These are phyloP conservation scores for Vaccinium vitisidaea DNA, from an alignment of 148 eudicot species.

Conservation along the genomic window DNA sequence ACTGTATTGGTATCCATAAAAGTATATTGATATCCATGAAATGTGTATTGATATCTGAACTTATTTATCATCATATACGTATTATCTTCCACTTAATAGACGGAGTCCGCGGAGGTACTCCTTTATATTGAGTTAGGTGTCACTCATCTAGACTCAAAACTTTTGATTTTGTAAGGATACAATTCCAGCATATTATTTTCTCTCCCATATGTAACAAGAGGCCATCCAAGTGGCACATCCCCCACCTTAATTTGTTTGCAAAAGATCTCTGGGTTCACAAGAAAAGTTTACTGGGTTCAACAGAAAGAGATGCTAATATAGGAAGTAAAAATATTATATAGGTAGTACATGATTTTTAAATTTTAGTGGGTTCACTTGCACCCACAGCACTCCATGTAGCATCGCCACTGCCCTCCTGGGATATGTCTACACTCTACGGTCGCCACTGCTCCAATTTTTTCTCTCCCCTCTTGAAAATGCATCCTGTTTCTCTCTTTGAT, in stretches of 20 bases:
- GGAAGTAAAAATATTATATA: not conserved
- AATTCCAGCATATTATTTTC: not conserved
- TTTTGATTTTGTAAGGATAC: not conserved
- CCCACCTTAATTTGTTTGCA: not conserved
- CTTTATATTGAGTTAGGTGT: not conserved
- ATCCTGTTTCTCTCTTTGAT: too few relatives aligned
- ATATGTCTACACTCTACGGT: too few relatives aligned
- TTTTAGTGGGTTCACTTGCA: not conserved
- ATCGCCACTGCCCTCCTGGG: not conserved
- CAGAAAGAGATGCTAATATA: not conserved
- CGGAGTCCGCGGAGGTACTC: not conserved
- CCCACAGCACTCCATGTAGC: not conserved
- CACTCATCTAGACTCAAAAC: not conserved
- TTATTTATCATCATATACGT: too few relatives aligned
- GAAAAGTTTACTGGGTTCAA: not conserved
- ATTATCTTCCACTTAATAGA: too few relatives aligned
- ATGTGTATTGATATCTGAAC: too few relatives aligned
- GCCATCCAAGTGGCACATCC: not conserved
- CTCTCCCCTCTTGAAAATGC: too few relatives aligned
- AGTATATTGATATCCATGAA: not conserved
- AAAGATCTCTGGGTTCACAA: not conserved
- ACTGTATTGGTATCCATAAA: not conserved
- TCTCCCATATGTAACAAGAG: not conserved
- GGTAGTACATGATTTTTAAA: not conserved
- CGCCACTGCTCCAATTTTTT: too few relatives aligned